Evolutionary conservation across 768 basidiomycete species (phyloP).

Genomic region (Rhodotorula kratochvilovae): DNA sequence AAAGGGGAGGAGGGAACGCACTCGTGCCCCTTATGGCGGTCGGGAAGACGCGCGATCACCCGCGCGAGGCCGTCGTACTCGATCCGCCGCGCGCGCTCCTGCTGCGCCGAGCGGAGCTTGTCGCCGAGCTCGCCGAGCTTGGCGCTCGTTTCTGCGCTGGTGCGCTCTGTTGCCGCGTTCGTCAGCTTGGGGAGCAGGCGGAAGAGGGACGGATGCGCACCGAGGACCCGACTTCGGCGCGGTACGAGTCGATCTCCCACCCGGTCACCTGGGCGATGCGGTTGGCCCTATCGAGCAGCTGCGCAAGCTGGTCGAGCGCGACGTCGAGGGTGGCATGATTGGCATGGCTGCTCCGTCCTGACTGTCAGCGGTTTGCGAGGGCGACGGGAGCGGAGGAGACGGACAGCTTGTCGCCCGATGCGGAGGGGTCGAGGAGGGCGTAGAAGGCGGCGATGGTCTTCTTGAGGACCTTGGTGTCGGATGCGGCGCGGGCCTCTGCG

Average conservation of each 20-base stretch:
- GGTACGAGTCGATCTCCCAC: slow-evolving; percentile 18
- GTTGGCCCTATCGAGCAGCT: slow-evolving; percentile 9
- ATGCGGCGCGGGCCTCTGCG: slow-evolving; percentile 18
- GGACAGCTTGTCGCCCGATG: slow-evolving; percentile 9
- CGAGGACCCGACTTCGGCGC: not conserved
- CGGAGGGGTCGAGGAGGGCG: not conserved
- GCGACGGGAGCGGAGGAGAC: not conserved
- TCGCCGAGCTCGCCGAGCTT: not conserved
- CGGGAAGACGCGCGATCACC: slow-evolving; percentile 10
- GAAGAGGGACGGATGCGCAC: not conserved
- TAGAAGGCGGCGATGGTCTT: slow-evolving; percentile 28
- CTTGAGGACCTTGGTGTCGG: slow-evolving; percentile 24
- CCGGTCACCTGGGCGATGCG: slow-evolving; percentile 2
- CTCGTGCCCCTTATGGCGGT: slow-evolving; percentile 28
- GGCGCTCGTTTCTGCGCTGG: not conserved
- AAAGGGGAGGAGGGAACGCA: not conserved
- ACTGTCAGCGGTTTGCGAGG: not conserved
- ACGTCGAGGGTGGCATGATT: slow-evolving; percentile 13
- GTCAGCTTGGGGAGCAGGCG: no score
- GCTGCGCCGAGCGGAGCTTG: not conserved
- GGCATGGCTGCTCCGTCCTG: slow-evolving; percentile 6
- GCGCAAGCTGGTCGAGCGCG: slow-evolving; percentile 14
- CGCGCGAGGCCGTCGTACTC: slow-evolving; percentile 29
- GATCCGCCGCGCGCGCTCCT: slow-evolving; percentile 31
- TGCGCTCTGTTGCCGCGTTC: not conserved